Base-by-base conservation (phyloP, 2,329 filamentous ascomycete genomes). In the Purpureocillium lavendulum region DNA sequence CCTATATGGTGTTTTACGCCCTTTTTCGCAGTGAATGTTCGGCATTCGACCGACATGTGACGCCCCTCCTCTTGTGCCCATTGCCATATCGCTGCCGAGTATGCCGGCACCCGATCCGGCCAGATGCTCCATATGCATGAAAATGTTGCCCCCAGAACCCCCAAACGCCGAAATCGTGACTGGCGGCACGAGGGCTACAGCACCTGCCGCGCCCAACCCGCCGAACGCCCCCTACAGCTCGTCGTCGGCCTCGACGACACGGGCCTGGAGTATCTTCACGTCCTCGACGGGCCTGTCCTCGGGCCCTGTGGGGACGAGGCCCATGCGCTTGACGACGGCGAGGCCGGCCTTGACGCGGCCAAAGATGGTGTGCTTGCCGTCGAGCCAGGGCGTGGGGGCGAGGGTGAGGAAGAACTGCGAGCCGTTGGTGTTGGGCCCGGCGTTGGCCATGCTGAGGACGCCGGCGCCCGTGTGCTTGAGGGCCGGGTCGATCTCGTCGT, bases 361-460 rank as follows among this genome's bases (percentile, higher is more conserved):
- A 58, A 98, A 98, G 49, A 98, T 94, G 10, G 89, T 94, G 61
- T 98, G 90, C 63, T 95, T 96, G 16, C 89, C 88, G 63, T 98
- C 92, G 43, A 98, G 66, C 90, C 90, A 97, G 1, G 92, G 92
- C 13, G 92, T 90, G 4, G 90, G 90, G 7, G 88, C 90, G 28
- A 97, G 71, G 0, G 92, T 97, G 49, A 98, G 80, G 59, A 97
- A 97, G 65, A 97, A 98, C 65, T 97, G 92, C 42, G 80, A 87
- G 16, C 90, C 90, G 61, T 97, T 97, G 29, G 90, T 94, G 61
- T 97, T 80, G 8, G 87, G 86, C 0, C 92, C 92, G 13, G 82
- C 80, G 64, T 98, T 98, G 43, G 92, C 92, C 92, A 98, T 98
- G 65, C 82, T 88, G 52, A 98, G 67, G n/a, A 97, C 73, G 1